Conservation (phyloP, 176 grass and related monocot genomes). For the Aegilops speltoides region DNA sequence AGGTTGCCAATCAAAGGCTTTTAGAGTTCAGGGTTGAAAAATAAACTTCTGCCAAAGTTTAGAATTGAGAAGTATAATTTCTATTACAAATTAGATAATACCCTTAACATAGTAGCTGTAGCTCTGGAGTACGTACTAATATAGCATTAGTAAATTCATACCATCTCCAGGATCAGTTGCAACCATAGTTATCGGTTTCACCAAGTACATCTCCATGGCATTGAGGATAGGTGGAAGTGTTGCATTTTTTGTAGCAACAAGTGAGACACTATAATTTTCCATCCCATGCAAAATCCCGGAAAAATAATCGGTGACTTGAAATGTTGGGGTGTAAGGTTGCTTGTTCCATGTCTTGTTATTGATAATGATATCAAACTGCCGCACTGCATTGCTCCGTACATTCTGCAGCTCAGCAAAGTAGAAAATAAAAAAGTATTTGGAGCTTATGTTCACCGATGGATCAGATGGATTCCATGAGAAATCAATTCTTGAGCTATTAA, state of each 20-base stretch:
- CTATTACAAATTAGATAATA: not conserved
- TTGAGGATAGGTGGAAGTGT: constrained; percentile 56
- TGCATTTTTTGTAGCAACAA: constrained; percentile 36
- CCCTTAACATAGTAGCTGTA: not conserved
- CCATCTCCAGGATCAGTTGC: constrained; percentile 46
- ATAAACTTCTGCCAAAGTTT: not conserved
- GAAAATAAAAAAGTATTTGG: constrained; percentile 34
- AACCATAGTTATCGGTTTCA: constrained; percentile 1
- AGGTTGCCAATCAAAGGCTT: not conserved
- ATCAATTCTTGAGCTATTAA: constrained; percentile 27
- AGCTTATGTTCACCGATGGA: not conserved
- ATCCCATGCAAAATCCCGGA: constrained; percentile 10
- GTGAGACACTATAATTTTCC: constrained; percentile 22
- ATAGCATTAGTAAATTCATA: constrained; percentile 19
- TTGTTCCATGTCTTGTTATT: constrained; percentile 22
- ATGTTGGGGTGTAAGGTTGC: constrained; percentile 34
- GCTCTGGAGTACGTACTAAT: not conserved
- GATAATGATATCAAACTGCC: constrained; percentile 43
- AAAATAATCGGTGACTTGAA: constrained; percentile 11
- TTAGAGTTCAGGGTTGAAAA: not conserved
- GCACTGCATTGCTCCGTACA: not conserved
- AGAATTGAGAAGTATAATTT: not conserved
- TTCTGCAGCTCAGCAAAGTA: constrained; percentile 45
- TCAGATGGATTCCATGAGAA: constrained; percentile 38
- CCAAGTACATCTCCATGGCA: constrained; percentile 53